phyloP scores from a whole-genome alignment of 352 stramenopile genomes.

The Achlya hypogyna region DNA sequence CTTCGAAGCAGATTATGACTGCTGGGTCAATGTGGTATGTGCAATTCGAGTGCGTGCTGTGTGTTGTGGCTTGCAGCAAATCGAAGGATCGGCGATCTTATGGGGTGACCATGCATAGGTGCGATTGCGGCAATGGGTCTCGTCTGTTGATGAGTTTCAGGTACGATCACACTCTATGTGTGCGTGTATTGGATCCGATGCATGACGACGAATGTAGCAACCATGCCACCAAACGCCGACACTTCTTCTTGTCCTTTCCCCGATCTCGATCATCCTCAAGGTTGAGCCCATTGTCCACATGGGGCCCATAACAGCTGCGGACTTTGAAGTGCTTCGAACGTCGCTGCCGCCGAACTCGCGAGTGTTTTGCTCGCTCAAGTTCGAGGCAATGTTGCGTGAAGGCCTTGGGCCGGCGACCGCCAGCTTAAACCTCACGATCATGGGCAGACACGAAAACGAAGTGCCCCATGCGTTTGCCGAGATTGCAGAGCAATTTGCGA shows the following conservation, averaged over 20 bases:
- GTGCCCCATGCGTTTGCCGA: slow-evolving; percentile 16
- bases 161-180: neutral
- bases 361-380: slow-evolving; percentile 18
- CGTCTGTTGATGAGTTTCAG: slow-evolving; percentile 18
- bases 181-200: too few relatives aligned
- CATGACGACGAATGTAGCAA: neutral
- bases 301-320: neutral
- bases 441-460: slow-evolving; percentile 8
- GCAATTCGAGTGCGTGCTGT: too few relatives aligned
- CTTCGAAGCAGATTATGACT: slow-evolving; percentile 20
- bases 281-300: slow-evolving; percentile 15
- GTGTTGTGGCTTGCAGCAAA: neutral
- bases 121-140: slow-evolving; percentile 18
- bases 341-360: slow-evolving; percentile 13
- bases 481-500: slow-evolving; percentile 20
- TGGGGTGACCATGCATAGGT: slow-evolving; percentile 3
- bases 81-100: neutral
- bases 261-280: slow-evolving; percentile 20
- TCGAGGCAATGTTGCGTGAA: slow-evolving; percentile 13
- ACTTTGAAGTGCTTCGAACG: slow-evolving; percentile 15
- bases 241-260: slow-evolving; percentile 15
- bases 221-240: slow-evolving; percentile 19
- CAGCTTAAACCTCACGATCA: slow-evolving; percentile 18
- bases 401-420: slow-evolving; percentile 4
- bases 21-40: slow-evolving; percentile 20